Base-by-base conservation (phyloP, 176 grass and related monocot species). In the Calamus simplicifolius region DNA sequence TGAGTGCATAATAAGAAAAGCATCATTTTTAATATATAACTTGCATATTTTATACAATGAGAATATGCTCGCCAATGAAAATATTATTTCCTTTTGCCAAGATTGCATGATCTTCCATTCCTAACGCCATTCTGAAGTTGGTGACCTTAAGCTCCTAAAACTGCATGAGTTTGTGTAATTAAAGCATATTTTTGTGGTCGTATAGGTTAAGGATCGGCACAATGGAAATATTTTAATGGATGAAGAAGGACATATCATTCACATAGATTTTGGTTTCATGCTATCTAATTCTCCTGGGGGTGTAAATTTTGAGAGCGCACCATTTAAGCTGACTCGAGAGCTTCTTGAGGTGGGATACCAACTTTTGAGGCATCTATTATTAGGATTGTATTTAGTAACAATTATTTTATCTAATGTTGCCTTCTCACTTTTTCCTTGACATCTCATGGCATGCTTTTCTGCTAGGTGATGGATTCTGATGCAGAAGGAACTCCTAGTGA, bases 251-350 rank as follows among this genome's bases (percentile, higher is more conserved):
- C 93, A 98, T 75, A 92, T 98, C 67, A 98, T 98, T 83, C 93
- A 98, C 80, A 98, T 98, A 83, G 93, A 98, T 85, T 98, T 98
- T 92, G 93, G 88, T 61, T 98, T 98, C 82, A 98, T 98, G 81
- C 69, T 98, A 48, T 98, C 93, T 15, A 98, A 98, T 73, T 98
- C 93, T 30, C 93, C 93, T 78, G 93, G 93, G 48, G 84, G 93
- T 38, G 93, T 98, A 23, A 98, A 98, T 78, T 98, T 98, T 59
- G 93, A 98, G 77, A 98, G 93, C 66, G 87, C 93, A 2, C 93
- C 93, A 57, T 98, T 98, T 92, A 98, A 98, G 50, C 63, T 98
- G 58, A 98, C 93, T 35, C 81, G 88, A 50, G 93, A 98, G 62
- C 88, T 98, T 65, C 93, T 98, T 79, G 93, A 98, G 86, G 93